A percentile compares a stretch with the other conserved stretches of the same genome.
These are phyloP conservation scores for Kwoniella newhampshirensis DNA, from an alignment of 768 basidiomycete species.

Conservation along the genomic window DNA sequence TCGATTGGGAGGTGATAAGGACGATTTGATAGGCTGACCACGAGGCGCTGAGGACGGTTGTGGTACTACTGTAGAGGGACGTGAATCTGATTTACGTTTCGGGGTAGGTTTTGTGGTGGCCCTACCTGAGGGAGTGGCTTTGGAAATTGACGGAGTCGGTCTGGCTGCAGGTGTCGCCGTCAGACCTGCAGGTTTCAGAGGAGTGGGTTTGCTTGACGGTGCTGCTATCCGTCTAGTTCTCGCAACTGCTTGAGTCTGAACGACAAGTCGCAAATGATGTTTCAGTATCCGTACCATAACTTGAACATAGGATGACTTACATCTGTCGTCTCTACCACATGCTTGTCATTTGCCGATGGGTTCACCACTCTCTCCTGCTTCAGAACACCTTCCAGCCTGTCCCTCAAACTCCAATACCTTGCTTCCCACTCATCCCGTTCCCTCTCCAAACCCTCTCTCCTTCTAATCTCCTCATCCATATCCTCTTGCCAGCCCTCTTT, in stretches of 20 bases:
- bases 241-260: too few relatives aligned
- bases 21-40: slow-evolving; percentile 2
- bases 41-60: background rate
- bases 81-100: background rate
- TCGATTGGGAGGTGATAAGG: slow-evolving; percentile 7
- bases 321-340: too few relatives aligned
- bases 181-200: too few relatives aligned
- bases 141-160: too few relatives aligned
- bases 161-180: too few relatives aligned
- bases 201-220: too few relatives aligned
- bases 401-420: slow-evolving; percentile 10
- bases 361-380: slow-evolving; percentile 7
- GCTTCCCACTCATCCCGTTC: slow-evolving; percentile 13
- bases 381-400: slow-evolving; percentile 5
- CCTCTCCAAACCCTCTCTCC: slow-evolving; percentile 22
- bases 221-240: too few relatives aligned
- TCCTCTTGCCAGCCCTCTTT: slow-evolving; percentile 9
- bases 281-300: too few relatives aligned
- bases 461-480: slow-evolving; percentile 11
- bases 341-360: background rate
- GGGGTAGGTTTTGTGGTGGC: too few relatives aligned
- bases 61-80: background rate
- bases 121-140: too few relatives aligned
- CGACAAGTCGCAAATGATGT: too few relatives aligned
- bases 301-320: too few relatives aligned